A percentile compares a stretch with the other conserved stretches of the same genome.
phyloP scores from a whole-genome alignment of 2,329 filamentous ascomycete species.

The Diaporthe australafricana region DNA sequence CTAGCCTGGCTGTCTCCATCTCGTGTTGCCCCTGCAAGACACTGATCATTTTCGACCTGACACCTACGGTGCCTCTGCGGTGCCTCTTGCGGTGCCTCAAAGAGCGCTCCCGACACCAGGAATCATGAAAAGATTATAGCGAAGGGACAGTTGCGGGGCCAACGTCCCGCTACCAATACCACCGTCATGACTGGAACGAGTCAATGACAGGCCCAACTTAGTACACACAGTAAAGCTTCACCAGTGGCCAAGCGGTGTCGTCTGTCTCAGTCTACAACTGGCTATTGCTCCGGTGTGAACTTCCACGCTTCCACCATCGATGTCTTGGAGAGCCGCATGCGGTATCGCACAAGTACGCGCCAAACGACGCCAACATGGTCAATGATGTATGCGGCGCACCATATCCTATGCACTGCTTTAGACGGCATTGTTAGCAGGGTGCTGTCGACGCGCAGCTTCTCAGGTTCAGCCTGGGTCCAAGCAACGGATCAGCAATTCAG shows the following conservation, averaged over 20 bases:
- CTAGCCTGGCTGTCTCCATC: neutral
- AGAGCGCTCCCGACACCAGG: neutral
- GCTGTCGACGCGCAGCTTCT: neutral
- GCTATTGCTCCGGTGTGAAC: neutral
- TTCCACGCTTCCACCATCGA: neutral
- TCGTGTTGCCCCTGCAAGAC: slow-evolving; percentile 25
- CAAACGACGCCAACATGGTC: neutral
- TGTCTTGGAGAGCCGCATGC: slow-evolving; percentile 3
- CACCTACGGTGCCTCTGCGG: slow-evolving; percentile 13
- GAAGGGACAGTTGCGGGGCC: slow-evolving; percentile 19
- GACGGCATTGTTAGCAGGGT: neutral
- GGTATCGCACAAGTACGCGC: neutral
- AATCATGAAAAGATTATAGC: slow-evolving; percentile 9
- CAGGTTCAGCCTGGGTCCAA: neutral
- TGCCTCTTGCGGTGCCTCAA: neutral
- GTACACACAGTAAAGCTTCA: neutral
- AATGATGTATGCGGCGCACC: slow-evolving; percentile 23
- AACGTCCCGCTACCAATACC: slow-evolving; percentile 24
- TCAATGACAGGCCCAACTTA: slow-evolving; percentile 20
- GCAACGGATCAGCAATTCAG: neutral
- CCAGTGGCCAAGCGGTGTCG: neutral
- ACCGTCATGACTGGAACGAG: slow-evolving; percentile 20
- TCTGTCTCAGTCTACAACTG: neutral
- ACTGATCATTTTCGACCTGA: slow-evolving; percentile 15
- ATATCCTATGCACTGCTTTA: neutral